These are phyloP conservation scores for Darksidea phi DNA, from an alignment of 495 filamentous ascomycete genomes.

Conservation along the genomic window DNA sequence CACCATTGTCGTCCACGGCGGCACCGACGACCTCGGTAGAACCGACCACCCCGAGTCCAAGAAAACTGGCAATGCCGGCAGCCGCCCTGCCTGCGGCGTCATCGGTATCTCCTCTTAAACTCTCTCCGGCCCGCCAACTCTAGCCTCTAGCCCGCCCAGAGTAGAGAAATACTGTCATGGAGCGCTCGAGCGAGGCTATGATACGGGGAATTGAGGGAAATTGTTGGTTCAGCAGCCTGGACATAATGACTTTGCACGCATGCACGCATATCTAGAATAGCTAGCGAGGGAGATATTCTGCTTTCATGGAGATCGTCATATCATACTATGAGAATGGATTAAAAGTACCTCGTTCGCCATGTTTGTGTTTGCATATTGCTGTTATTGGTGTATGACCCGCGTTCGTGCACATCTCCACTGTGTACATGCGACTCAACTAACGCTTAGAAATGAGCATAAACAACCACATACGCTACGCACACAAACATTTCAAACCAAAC, in stretches of 20 bases:
- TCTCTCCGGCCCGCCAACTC: neutral
- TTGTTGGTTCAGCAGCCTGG: slow-evolving; percentile 14
- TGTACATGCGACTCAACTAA: too few relatives aligned
- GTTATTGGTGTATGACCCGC: too few relatives aligned
- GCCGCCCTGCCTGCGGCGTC: slow-evolving; percentile 92
- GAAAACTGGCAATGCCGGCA: slow-evolving; percentile 95
- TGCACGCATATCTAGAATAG: neutral
- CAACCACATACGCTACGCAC: too few relatives aligned
- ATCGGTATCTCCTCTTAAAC: slow-evolving; percentile 70
- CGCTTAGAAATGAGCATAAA: too few relatives aligned
- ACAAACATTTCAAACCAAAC: too few relatives aligned
- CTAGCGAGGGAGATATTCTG: too few relatives aligned
- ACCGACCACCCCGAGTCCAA: slow-evolving; percentile 88
- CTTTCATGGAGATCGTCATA: too few relatives aligned
- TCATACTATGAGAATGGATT: slow-evolving; percentile 14
- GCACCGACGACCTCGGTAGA: slow-evolving; percentile 92
- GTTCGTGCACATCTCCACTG: too few relatives aligned
- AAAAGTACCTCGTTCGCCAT: slow-evolving; percentile 13
- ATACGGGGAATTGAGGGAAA: slow-evolving; percentile 6
- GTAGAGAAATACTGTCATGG: slow-evolving; percentile 11
- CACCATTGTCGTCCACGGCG: slow-evolving; percentile 89
- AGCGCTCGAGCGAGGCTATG: too few relatives aligned
- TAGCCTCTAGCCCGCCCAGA: slow-evolving; percentile 2
- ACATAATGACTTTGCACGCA: slow-evolving; percentile 6
- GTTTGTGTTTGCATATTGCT: neutral